These are phyloP conservation scores for Schwanniomyces etchellsii DNA, from an alignment of 1,139 yeast genomes.

Conservation along the genomic window DNA sequence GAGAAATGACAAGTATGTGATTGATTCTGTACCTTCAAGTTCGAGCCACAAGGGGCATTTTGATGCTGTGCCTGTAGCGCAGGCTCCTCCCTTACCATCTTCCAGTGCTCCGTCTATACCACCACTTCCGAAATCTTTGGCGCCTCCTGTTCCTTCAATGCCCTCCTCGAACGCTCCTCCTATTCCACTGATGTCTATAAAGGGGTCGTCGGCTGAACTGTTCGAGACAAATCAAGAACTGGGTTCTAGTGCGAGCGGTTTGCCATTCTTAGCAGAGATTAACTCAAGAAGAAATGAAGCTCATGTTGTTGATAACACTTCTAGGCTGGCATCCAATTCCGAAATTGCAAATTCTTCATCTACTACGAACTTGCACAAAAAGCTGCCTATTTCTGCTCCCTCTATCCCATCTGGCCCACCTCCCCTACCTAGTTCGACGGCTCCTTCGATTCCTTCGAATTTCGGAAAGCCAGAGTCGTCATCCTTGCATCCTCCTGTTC, in stretches of 20 bases:
- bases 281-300: constrained; percentile 49
- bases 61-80: too few species aligned
- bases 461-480: too few species aligned
- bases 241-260: constrained; percentile 14
- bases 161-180: constrained; percentile 9
- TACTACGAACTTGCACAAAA: too few species aligned
- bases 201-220: too few species aligned
- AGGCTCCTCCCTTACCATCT: constrained; percentile 5
- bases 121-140: constrained; percentile 11
- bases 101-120: constrained; percentile 13
- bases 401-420: neutral
- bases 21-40: neutral
- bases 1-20: constrained; percentile 51
- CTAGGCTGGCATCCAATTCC: constrained; percentile 1
- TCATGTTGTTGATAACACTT: constrained; percentile 54
- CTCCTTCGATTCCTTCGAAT: neutral
- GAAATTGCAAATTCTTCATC: too few species aligned
- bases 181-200: too few species aligned
- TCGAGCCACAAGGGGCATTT: neutral
- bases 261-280: constrained; percentile 52
- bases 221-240: constrained; percentile 7
- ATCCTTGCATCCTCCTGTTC: neutral
- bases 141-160: constrained; percentile 9
- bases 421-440: neutral
- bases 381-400: too few species aligned